Evolutionary conservation across 192 early-diverging fungal genomes (phyloP), one percentile per base, ranked within the genome.

Genomic region (Coemansia sp.): DNA sequence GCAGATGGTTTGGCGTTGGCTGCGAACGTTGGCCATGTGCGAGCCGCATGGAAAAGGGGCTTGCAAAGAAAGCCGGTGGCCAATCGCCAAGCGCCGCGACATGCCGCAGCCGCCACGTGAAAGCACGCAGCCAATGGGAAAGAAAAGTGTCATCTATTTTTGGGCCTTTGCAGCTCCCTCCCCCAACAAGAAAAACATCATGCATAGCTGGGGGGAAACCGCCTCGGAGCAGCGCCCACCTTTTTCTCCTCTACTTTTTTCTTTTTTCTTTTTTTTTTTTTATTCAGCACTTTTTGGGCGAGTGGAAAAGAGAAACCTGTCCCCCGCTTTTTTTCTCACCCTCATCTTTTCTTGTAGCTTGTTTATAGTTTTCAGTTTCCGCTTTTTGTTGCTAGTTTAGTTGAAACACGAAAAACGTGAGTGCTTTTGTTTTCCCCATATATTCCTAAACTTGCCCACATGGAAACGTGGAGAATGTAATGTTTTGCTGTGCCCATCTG

Each of bases 241-340:
- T 66, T 66, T 73, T 79, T 79, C 71, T 79, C 58, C 61, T 79
- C 64, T 60, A 56, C 76, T 70, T 70, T 65, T 56, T 65, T 53
- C 39, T 67, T 62, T 68, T 70, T 70, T 70, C 24, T 54, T 54
- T 61, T 73, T 62, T 60, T 60, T 55, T 19, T 56, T 62, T 23
- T 38, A 21, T 55, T n/a, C 38, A 56, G 39, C 32, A 45, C 25
- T 35, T 56, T 66, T 24, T 22, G 25, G 58, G 37, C 22, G 10
- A n/a, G 38, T n/a, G 10, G 19, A 23, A 51, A 45, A 35, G 43
- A 29, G 32, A 56, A 56, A 38, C 19, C 39, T 22, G 39, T 35
- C 54, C 37, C 32, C 54, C 21, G n/a, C 32, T 49, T 23, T 43
- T 51, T 59, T 60, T 15, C n/a, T 21, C 24, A 37, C 55, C 37